Base-by-base conservation (phyloP, 2,329 filamentous ascomycete genomes). In the Neonectria magnoliae region DNA sequence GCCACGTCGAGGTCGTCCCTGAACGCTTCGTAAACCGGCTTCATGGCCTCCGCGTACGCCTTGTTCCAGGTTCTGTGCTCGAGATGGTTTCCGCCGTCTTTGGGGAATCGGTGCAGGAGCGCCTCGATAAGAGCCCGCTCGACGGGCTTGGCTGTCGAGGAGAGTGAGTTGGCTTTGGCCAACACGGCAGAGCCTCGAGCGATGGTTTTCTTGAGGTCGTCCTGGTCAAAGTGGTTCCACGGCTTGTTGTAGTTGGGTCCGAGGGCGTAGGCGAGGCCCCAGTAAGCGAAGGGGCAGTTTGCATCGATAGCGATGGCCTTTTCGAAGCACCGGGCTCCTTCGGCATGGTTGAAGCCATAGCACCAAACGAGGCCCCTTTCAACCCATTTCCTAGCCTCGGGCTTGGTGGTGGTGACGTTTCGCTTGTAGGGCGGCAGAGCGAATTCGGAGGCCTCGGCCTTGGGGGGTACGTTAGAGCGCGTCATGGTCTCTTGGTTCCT, bases 191-290 rank as follows among this genome's bases (percentile, higher is more conserved):
- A 45, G 0, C 71, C 64, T 33, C 65, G 57, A 0, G 50, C 41
- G 18, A 71, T 60, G 7, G 72, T 75, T n/a, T 65, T 62, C 29
- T 61, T 62, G 1, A 73, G 56, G 16, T 75, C 73, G 27, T 67
- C 65, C 6, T 55, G 45, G 41, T 75, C 72, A 60, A 73, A 75
- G 22, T 68, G 69, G 29, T 65, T 70, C 91, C 91, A 93, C 0
- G 91, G 87, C 72, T 93, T 92, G 79, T 94, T 86, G 74, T 88
- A 88, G 73, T 93, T 93, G 1, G 91, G 91, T 0, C 91, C 91
- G 0, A 91, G 78, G 1, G 89, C 83, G 75, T 90, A 93, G 0
- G 91, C 88, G 4, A 90, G 76, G 0, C 90, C 90, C 89, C 89
- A 92, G 68, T 90, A 85, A 1, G 86, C 88, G 79, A 91, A 86